Base-by-base conservation (phyloP, 495 filamentous ascomycete genomes). In the Tuber borchii region DNA sequence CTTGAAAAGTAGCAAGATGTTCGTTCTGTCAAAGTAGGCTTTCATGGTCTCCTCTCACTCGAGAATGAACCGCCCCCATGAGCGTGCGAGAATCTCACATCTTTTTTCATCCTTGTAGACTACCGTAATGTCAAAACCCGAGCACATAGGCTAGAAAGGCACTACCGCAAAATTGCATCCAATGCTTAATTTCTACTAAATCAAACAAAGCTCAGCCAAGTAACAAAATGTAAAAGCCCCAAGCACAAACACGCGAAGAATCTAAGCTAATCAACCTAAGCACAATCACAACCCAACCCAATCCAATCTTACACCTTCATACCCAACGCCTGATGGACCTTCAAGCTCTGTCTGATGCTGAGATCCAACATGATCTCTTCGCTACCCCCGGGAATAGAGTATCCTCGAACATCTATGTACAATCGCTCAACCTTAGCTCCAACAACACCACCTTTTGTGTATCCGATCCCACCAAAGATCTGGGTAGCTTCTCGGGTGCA, bases 301-400 rank as follows among this genome's bases (percentile, higher is more conserved):
- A 22, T 20, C 42, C 71, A 20, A 37, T 34, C 37, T 85, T 91
- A 99, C 81, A 99, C 83, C 88, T 97, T 99, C 94, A 99, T 97
- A 5, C 95, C 95, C 84, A 97, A 86, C 81, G 90, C 91, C 87
- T 97, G 90, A 77, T 94, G 92, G 46, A 99, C 95, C 84, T 89
- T 90, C 87, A 97, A 83, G 81, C 91, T 91, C 87, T 99, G 95
- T 77, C 95, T 88, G 84, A 99, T 97, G 84, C 93, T 97, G 81
- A 99, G 85, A 86, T 99, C 95, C 78, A 97, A 86, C 95, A 99
- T 99, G 76, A 99, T 99, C 88, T 99, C 95, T 86, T 99, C 95
- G 83, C 90, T 92, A 46, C 95, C 95, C 84, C 95, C 95, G 8
- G 95, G 95, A 79, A 99, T 99, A 71, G 95, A 95, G 84, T 99